Percentiles rank a stretch among this genome's conserved stretches.
phyloP scores from a whole-genome alignment of 148 eudicot species.

The Rhododendron henanense region DNA sequence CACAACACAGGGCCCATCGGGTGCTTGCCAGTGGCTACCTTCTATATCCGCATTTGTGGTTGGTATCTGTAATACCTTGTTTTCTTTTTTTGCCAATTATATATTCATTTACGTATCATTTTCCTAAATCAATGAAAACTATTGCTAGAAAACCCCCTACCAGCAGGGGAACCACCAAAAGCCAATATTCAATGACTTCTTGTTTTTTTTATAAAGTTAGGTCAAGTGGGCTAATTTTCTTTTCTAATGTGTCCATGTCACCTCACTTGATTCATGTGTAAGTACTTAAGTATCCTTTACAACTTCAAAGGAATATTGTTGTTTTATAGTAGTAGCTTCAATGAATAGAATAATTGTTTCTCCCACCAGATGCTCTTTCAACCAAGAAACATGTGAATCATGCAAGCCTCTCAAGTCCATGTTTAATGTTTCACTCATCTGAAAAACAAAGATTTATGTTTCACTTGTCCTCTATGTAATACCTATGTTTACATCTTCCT shows the following conservation, averaged over 20 bases:
- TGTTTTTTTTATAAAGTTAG: neutral
- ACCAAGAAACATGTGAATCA: neutral
- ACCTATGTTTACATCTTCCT: too few species aligned
- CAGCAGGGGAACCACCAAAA: neutral
- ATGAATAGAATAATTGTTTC: neutral
- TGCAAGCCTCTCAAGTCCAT: neutral
- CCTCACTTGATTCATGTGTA: neutral
- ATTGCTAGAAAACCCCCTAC: too few species aligned
- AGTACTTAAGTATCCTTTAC: neutral
- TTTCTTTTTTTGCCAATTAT: too few species aligned
- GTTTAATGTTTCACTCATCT: neutral
- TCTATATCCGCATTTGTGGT: slow-evolving; percentile 17
- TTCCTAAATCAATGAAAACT: too few species aligned
- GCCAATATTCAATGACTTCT: neutral
- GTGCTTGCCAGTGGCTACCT: slow-evolving; percentile 56
- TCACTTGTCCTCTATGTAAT: neutral
- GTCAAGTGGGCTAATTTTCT: neutral
- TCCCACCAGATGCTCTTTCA: neutral
- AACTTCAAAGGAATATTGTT: neutral
- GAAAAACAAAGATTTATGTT: neutral
- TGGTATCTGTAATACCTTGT: too few species aligned
- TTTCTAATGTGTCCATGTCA: neutral
- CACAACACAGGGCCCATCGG: slow-evolving; percentile 90
- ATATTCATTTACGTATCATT: too few species aligned
- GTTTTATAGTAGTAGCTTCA: neutral